Evolutionary conservation across 805 yeast species (phyloP), one percentile per base, ranked within the genome.

Genomic region (Metschnikowia corniflorae): DNA sequence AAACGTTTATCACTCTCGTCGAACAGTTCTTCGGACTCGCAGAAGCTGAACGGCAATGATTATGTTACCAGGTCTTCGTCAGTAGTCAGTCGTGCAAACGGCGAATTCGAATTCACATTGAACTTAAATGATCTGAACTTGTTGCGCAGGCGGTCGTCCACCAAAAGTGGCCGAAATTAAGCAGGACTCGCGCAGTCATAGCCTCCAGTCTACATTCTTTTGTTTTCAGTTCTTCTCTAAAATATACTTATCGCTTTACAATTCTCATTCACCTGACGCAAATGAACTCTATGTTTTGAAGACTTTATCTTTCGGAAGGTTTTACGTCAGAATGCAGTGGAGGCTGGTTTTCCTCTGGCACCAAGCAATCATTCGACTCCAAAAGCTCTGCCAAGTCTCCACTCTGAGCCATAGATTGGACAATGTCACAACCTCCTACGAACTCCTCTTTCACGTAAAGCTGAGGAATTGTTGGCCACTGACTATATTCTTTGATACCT

Each of bases 391-490:
- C 79, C 37, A 93, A 75, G 55, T 91, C 96, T n/a, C 98, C 98
- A 35, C 68, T 59, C 51, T 82, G 84, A 26, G 94, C 86, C 97
- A 93, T 89, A 39, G 85, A 78, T 57, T 83, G 86, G 35, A 93
- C 73, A 46, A 93, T 89, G 63, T 93, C 99, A 65, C 97, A 93
- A 4, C 99, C 99, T 29, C 99, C 99, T 36, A 93, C 75, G 57
- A 93, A 93, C 58, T 93, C 98, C 49, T 82, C 80, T 50, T 82
- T 76, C 10, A 93, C 87, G 57, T 89, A 93, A 29, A 93, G 73
- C 63, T 93, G 99, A 12, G 99, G 99, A 42, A 93, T 88, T 1
- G 99, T 93, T 39, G 99, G 99, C 99, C 99, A 93, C 47, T 85
- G 82, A 50, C 91, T 80, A 63, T 77, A 93, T 60, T 93, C 98